A percentile compares a stretch with the other conserved stretches of the same genome.
These are phyloP conservation scores for Gossypium anomalum DNA, from an alignment of 345 rosid genomes.

Conservation along the genomic window DNA sequence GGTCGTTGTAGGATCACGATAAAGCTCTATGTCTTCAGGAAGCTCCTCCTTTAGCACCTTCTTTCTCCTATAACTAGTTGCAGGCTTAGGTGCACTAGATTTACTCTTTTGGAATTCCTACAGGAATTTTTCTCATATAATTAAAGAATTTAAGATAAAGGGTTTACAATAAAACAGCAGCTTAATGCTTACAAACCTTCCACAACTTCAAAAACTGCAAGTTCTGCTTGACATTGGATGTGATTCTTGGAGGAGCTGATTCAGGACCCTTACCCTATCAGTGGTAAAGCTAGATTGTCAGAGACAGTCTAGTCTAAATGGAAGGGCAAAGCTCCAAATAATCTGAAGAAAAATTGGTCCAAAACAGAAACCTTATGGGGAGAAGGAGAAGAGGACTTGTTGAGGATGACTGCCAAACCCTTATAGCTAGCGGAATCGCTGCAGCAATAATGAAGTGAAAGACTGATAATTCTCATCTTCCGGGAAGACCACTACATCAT, in stretches of 20 bases:
- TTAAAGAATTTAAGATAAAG: neutral
- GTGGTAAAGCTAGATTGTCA: slow-evolving; percentile 16
- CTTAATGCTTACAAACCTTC: slow-evolving; percentile 43
- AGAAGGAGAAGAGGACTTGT: neutral
- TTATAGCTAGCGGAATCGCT: neutral
- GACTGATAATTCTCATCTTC: neutral
- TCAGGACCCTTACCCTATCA: slow-evolving; percentile 69
- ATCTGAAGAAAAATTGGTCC: neutral
- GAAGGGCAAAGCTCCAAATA: neutral
- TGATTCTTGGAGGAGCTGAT: slow-evolving; percentile 70
- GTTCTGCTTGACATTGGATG: slow-evolving; percentile 87
- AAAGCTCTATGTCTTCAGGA: slow-evolving; percentile 56
- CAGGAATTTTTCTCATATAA: neutral
- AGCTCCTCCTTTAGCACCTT: slow-evolving; percentile 66
- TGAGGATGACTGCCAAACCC: neutral
- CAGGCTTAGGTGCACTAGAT: slow-evolving; percentile 60
- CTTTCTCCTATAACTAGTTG: slow-evolving; percentile 85
- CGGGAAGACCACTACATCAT: neutral
- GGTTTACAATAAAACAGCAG: neutral
- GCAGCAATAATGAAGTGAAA: slow-evolving; percentile 1
- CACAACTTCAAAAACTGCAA: slow-evolving; percentile 68
- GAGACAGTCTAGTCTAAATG: slow-evolving; percentile 4
- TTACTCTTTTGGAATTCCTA: slow-evolving; percentile 66
- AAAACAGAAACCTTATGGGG: neutral
- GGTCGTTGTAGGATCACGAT: slow-evolving; percentile 62